These are phyloP conservation scores for Boletus subcaerulescens DNA, from an alignment of 768 basidiomycete genomes.

Conservation along the genomic window DNA sequence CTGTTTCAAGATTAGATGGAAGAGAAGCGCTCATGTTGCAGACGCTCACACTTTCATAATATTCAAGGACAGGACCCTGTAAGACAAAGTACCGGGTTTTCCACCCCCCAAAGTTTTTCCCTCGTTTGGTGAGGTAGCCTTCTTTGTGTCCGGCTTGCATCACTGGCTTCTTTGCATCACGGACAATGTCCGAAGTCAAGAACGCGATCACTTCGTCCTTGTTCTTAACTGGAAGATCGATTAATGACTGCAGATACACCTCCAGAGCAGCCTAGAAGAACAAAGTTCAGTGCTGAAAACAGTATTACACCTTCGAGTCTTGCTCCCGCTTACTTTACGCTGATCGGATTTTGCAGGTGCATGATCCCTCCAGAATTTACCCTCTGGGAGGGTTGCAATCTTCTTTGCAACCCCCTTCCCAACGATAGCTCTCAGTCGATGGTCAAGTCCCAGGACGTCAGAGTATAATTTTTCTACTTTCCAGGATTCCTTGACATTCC, in stretches of 20 bases:
- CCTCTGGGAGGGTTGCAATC: conserved; percentile 82
- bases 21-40: conserved; percentile 1
- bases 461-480: conserved; percentile 92
- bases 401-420: conserved; percentile 74
- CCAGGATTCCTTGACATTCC: conserved; percentile 69
- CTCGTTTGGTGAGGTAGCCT: conserved; percentile 93
- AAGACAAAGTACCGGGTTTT: conserved; percentile 94
- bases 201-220: conserved; percentile 90
- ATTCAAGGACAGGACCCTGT: conserved; percentile 86
- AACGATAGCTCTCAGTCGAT: conserved; percentile 54
- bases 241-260: conserved; percentile 79
- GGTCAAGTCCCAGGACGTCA: conserved; percentile 87
- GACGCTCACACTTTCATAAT: conserved; percentile 89
- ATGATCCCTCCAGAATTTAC: conserved; percentile 94
- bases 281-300: conserved; percentile 8
- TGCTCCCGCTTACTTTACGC: conserved; percentile 64
- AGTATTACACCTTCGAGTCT: not conserved
- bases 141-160: conserved; percentile 86
- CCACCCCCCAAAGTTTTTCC: conserved; percentile 98
- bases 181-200: conserved; percentile 85
- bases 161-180: conserved; percentile 70
- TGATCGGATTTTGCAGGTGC: conserved; percentile 97
- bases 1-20: conserved; percentile 37
- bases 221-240: conserved; percentile 79
- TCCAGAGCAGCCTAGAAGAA: conserved; percentile 65